Percentiles rank a stretch among this genome's conserved stretches.
Conservation (phyloP, 2,329 filamentous ascomycete species). For the Knufia fluminis region DNA sequence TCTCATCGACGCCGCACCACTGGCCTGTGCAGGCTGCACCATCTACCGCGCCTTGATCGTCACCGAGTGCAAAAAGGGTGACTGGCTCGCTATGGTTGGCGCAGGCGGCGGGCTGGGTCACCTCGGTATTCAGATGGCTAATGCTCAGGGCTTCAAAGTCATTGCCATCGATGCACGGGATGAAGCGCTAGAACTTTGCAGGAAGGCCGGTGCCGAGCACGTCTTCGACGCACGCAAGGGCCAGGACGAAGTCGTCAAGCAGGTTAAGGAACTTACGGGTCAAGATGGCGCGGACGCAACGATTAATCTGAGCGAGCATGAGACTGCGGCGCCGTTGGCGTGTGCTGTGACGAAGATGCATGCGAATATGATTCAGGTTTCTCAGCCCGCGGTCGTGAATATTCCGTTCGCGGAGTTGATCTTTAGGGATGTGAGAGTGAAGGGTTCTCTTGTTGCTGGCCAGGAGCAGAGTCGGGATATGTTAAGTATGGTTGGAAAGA, state of each 20-base stretch:
- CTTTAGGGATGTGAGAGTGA: conserved; percentile 45
- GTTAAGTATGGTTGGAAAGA: conserved; percentile 38
- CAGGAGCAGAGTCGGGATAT: conserved; percentile 39
- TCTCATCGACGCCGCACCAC: conserved; percentile 45
- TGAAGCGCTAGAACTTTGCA: conserved; percentile 42
- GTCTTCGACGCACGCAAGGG: conserved; percentile 45
- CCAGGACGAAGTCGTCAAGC: conserved; percentile 39
- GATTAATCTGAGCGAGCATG: conserved; percentile 46
- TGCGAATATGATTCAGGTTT: conserved; percentile 49
- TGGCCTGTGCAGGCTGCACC: conserved; percentile 49
- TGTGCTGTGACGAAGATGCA: conserved; percentile 53
- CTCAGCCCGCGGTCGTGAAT: conserved; percentile 36
- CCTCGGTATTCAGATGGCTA: conserved; percentile 45
- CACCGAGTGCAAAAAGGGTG: conserved; percentile 29
- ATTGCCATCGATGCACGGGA: conserved; percentile 48
- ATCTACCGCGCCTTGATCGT: conserved; percentile 41
- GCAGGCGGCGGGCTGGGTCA: conserved; percentile 47
- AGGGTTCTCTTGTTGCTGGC: conserved; percentile 39
- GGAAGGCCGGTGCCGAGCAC: conserved; percentile 41
- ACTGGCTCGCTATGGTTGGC: conserved; percentile 39
- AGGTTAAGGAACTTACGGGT: conserved; percentile 41
- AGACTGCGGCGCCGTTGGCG: conserved; percentile 40
- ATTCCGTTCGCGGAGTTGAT: conserved; percentile 41
- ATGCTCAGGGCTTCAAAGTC: conserved; percentile 42
- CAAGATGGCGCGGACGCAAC: conserved; percentile 44